These are phyloP conservation scores for Barnettozyma salicaria DNA, from an alignment of 805 yeast genomes.

Conservation along the genomic window DNA sequence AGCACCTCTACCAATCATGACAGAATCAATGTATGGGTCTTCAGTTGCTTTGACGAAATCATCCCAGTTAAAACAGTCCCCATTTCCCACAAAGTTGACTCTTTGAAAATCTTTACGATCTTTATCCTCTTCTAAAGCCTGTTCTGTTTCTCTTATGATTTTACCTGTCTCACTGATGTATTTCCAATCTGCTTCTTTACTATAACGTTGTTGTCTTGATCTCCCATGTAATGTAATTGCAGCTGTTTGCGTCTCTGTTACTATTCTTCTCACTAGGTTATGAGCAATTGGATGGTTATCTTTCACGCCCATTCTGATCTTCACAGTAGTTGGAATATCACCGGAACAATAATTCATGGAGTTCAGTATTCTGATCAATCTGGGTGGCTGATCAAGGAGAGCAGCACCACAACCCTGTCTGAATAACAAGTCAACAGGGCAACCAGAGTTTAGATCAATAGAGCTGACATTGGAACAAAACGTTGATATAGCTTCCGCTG, in stretches of 20 bases:
- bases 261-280: slow-evolving; percentile 59
- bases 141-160: slow-evolving; percentile 51
- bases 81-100: slow-evolving; percentile 88
- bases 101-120: slow-evolving; percentile 50
- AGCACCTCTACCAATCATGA: slow-evolving; percentile 98
- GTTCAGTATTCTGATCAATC: slow-evolving; percentile 67
- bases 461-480: slow-evolving; percentile 64
- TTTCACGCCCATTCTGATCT: slow-evolving; percentile 85
- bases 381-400: slow-evolving; percentile 80
- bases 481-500: slow-evolving; percentile 70
- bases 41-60: slow-evolving; percentile 78
- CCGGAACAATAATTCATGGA: slow-evolving; percentile 87
- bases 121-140: slow-evolving; percentile 55
- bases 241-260: slow-evolving; percentile 76
- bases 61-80: slow-evolving; percentile 80
- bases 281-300: slow-evolving; percentile 89
- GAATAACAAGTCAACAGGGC: slow-evolving; percentile 94
- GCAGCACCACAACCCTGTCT: slow-evolving; percentile 96
- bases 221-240: slow-evolving; percentile 95
- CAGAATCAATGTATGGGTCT: slow-evolving; percentile 75
- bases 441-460: slow-evolving; percentile 89
- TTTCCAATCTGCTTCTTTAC: slow-evolving; percentile 88
- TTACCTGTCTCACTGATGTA: slow-evolving; percentile 73
- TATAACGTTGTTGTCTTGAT: slow-evolving; percentile 92
- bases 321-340: slow-evolving; percentile 88